These are phyloP conservation scores for Lotmaria passim DNA, from an alignment of 208 protist species.

Conservation along the genomic window DNA sequence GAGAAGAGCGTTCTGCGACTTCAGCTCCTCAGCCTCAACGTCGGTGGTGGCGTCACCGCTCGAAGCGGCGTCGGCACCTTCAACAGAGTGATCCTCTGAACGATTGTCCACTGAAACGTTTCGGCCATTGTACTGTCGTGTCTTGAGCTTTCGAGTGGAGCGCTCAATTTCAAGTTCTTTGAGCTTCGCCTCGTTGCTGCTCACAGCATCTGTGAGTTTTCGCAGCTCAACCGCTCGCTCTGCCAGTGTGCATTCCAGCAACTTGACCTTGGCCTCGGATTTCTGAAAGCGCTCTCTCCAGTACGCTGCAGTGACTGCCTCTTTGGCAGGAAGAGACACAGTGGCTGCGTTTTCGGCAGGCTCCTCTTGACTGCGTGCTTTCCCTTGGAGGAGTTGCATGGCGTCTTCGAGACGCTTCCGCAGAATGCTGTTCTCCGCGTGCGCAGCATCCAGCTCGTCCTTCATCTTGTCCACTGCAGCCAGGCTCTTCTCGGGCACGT, in stretches of 20 bases:
- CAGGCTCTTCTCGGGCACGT: not conserved
- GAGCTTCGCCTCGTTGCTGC: slow-evolving; percentile 22
- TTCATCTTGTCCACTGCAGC: slow-evolving; percentile 22
- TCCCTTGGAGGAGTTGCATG: slow-evolving; percentile 14
- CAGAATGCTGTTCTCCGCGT: slow-evolving; percentile 36
- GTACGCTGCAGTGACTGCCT: slow-evolving; percentile 13
- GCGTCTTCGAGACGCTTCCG: slow-evolving; percentile 37
- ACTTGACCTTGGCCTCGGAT: slow-evolving; percentile 19
- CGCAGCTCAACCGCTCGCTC: slow-evolving; percentile 24
- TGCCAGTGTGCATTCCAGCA: slow-evolving; percentile 38
- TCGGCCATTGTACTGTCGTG: not conserved
- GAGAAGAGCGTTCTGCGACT: slow-evolving; percentile 20
- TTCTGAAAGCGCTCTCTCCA: slow-evolving; percentile 20
- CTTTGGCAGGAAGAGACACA: not conserved
- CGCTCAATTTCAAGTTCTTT: slow-evolving; percentile 20
- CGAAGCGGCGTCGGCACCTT: not conserved
- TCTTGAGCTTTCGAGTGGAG: not conserved
- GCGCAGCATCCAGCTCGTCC: slow-evolving; percentile 25
- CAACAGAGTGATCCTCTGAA: not conserved
- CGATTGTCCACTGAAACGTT: not conserved
- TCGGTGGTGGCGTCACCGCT: not conserved
- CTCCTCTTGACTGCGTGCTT: not conserved
- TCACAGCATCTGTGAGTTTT: slow-evolving; percentile 16
- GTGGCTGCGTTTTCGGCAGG: not conserved
- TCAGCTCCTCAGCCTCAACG: slow-evolving; percentile 23